Base-by-base conservation (phyloP, 805 yeast species). In the Starmerella etchellsii region DNA sequence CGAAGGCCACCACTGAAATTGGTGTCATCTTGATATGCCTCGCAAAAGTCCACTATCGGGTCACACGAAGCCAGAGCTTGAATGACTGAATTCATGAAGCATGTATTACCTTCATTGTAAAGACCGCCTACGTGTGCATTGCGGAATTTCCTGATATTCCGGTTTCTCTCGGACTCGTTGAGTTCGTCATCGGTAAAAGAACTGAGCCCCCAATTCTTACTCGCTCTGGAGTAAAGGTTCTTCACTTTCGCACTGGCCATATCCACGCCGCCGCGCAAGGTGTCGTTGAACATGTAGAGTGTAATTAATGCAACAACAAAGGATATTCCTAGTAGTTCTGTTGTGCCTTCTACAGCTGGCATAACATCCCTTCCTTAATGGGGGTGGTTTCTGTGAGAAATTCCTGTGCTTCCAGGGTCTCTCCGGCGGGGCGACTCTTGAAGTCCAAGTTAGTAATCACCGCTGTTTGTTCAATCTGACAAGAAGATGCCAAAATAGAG, bases 71-170 rank as follows among this genome's bases (percentile, higher is more conserved):
- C 85, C 42, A 85, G 61, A 15, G 81, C 71, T 58, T 87, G 96
- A 22, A 87, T 59, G 1, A 87, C 95, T 20, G 85, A 75, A 61
- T 87, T 87, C 93, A 85, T 84, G 54, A 87, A 87, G 59, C 96
- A 87, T 0, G 95, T 84, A 56, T 87, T 87, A 13, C 96, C 95
- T 49, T 83, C 94, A 57, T 87, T 87, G 43, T 73, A 70, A 28
- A 87, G 68, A 1, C 96, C 96, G 21, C 95, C 95, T 26, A 83
- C 71, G 39, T 70, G 53, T n/a, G 57, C 53, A 27, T 44, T 38
- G 14, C 51, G 39, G 39, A 53, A 54, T 16, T 42, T 44, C 29
- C 24, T 41, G 38, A 51, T 51, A 23, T 50, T 48, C n/a, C 51
- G 39, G 4, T 42, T 36, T 32, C 39, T 48, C 37, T 48, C 59